Conservation (phyloP, 202 grass and related monocot species). For the Panicum hallii region DNA sequence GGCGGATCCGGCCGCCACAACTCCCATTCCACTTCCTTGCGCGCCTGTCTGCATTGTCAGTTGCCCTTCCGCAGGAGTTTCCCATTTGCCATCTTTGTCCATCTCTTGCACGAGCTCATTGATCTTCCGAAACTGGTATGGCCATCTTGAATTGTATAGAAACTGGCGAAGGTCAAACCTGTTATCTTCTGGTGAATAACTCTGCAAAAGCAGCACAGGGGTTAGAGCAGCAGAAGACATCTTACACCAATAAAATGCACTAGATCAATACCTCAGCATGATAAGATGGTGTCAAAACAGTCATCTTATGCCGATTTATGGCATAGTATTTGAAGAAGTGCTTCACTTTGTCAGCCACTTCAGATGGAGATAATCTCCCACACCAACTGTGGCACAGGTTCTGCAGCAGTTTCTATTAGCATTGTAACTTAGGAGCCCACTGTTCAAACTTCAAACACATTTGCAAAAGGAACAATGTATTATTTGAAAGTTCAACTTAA, state of each 20-base stretch:
- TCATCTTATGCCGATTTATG: conserved; percentile 98
- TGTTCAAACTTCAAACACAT: neutral
- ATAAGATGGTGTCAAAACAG: conserved; percentile 93
- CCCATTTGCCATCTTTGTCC: conserved; percentile 56
- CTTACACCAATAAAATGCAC: conserved; percentile 22
- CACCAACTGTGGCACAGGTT: conserved; percentile 93
- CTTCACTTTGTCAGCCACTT: conserved; percentile 97
- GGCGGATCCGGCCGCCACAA: conserved; percentile 68
- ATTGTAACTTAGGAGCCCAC: neutral
- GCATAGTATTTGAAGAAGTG: conserved; percentile 97
- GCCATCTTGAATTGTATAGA: conserved; percentile 89
- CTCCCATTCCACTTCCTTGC: conserved; percentile 78
- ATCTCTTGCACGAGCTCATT: conserved; percentile 81
- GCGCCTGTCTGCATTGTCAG: conserved; percentile 14
- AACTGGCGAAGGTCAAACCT: conserved; percentile 95
- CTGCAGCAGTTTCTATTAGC: conserved; percentile 54
- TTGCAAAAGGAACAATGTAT: neutral
- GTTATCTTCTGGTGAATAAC: conserved; percentile 98
- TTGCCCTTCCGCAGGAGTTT: conserved; percentile 34
- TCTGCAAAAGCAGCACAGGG: conserved; percentile 51
- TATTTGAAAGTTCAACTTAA: conserved; percentile 10
- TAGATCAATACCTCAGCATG: conserved; percentile 76
- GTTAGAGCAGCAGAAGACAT: conserved; percentile 16
- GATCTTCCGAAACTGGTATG: conserved; percentile 90
- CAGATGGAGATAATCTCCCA: conserved; percentile 76